Conservation (phyloP, 352 stramenopile genomes). For the Phytophthora macrochlamydospora region DNA sequence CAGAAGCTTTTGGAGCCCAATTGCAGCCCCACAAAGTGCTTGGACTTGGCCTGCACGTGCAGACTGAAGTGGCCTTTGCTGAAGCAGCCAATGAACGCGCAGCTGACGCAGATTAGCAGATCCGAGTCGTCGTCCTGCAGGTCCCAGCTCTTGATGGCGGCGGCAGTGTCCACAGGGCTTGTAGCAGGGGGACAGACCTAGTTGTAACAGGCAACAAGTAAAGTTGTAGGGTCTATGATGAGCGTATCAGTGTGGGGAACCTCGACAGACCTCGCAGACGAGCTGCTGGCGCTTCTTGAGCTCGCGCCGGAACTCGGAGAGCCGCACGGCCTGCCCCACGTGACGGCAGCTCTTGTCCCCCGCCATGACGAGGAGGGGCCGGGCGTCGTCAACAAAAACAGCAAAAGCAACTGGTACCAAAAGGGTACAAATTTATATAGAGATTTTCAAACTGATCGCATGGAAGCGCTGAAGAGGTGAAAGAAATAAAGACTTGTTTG, state of each 20-base stretch:
- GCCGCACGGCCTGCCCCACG: slow-evolving; percentile 53
- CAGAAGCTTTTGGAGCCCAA: slow-evolving; percentile 57
- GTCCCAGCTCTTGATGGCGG: slow-evolving; percentile 39
- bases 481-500: too few relatives aligned
- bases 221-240: too few relatives aligned
- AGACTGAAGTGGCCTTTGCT: slow-evolving; percentile 53
- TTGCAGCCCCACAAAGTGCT: slow-evolving; percentile 68
- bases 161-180: not conserved
- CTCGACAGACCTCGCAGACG: slow-evolving; percentile 41
- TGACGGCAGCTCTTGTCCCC: slow-evolving; percentile 63
- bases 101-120: slow-evolving; percentile 62
- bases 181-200: slow-evolving; percentile 23
- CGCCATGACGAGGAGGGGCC: slow-evolving; percentile 24
- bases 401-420: not conserved
- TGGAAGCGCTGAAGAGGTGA: too few relatives aligned
- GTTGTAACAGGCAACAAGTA: not conserved
- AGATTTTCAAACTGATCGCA: too few relatives aligned
- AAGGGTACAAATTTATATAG: too few relatives aligned
- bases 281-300: slow-evolving; percentile 52
- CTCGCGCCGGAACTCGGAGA: slow-evolving; percentile 55
- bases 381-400: too few relatives aligned
- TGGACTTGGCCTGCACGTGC: slow-evolving; percentile 55
- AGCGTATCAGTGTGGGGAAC: too few relatives aligned
- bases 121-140: slow-evolving; percentile 37
- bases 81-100: slow-evolving; percentile 65